These are phyloP conservation scores for Dioscorea cayenensis DNA, from an alignment of 116 monocot species.

Conservation along the genomic window DNA sequence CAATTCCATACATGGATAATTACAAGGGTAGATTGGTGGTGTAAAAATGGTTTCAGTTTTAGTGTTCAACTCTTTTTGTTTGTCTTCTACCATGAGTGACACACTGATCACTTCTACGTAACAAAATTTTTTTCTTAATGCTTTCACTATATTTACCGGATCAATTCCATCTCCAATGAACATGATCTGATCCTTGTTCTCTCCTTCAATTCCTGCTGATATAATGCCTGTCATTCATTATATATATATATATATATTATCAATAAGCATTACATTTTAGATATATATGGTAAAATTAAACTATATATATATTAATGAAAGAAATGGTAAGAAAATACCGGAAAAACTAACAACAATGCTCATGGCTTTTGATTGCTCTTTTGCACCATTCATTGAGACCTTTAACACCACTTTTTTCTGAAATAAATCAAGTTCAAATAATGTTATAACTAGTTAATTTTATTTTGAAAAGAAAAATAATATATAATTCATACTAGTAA, in stretches of 20 bases:
- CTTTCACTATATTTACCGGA: constrained; percentile 3
- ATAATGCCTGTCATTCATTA: constrained; percentile 16
- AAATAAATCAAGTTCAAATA: too few relatives aligned
- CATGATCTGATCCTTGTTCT: neutral
- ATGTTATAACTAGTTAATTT: too few relatives aligned
- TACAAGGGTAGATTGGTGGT: too few relatives aligned
- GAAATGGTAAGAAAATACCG: neutral
- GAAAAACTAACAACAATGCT: neutral
- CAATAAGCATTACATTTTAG: neutral
- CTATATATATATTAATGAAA: neutral
- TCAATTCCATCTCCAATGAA: constrained; percentile 25
- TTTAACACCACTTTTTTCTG: too few relatives aligned
- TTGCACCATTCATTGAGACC: too few relatives aligned
- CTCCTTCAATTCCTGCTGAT: constrained; percentile 3
- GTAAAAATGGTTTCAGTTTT: too few relatives aligned
- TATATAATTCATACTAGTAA: too few relatives aligned
- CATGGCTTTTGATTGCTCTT: too few relatives aligned
- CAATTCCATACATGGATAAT: neutral
- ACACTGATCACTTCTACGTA: constrained; percentile 11
- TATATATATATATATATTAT: too few relatives aligned
- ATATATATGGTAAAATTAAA: neutral
- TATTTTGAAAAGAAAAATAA: too few relatives aligned
- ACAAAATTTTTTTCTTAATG: constrained; percentile 17
- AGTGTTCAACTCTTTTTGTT: too few relatives aligned
- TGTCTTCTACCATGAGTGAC: neutral